Base-by-base conservation (phyloP, 2,329 filamentous ascomycete genomes). In the Cladophialophora psammophila region DNA sequence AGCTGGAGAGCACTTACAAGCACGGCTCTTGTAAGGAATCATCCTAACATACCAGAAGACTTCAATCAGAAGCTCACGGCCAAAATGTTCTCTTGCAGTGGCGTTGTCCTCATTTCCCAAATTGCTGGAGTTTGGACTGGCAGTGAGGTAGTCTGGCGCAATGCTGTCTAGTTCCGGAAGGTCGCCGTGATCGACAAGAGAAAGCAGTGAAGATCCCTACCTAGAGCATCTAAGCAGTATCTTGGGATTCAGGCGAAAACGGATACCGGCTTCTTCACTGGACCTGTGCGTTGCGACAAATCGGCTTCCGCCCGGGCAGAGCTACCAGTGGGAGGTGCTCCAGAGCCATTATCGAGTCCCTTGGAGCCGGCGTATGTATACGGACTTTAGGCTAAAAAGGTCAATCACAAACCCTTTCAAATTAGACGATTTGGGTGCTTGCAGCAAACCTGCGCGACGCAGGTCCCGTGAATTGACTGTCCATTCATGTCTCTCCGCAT, bases 1-100 rank as follows among this genome's bases (percentile, higher is more conserved):
- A 20, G n/a, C 6, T 12, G n/a, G 8, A 48, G n/a, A 48, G 20
- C 7, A 48, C 42, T 48, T n/a, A 48, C 42, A 48, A 20, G 42
- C 42, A 26, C 42, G 42, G 42, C 42, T 48, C 42, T 48, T 48
- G 42, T 48, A 48, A 48, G 42, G 42, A 18, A 48, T 18, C 42
- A 48, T 48, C 42, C 8, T 48, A 9, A 10, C n/a, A 26, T 10
- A 48, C 18, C 8, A 8, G 20, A 20, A 10, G 42, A 20, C 18
- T 48, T 48, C n/a, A 48, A n/a, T 20, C 7, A 20, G n/a, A 20
- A 2, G 5, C 42, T 48, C n/a, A 48, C 8, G 18, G 7, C 42
- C 42, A 10, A 26, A 48, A 18, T 7, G 20, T 18, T 48, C 9
- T 10, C 7, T 48, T 26, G 7, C 42, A n/a, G 40, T 42, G 40